Conservation (phyloP, 345 rosid genomes). For the Geranium brycei region DNA sequence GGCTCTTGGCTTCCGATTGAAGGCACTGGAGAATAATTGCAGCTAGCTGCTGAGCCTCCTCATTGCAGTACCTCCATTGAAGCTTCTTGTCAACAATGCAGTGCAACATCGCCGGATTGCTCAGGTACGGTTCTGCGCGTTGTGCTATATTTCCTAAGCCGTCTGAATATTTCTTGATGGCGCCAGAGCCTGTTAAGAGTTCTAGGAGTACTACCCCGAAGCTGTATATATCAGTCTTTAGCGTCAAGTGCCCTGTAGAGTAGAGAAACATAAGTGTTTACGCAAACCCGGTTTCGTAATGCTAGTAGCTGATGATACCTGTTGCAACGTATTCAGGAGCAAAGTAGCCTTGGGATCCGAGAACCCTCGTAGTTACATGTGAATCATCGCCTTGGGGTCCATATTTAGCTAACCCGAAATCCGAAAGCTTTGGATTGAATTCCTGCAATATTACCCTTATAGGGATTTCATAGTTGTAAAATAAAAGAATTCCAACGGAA, state of each 20-base stretch:
- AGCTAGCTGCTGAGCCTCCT: conserved; percentile 20
- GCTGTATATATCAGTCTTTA: conserved; percentile 23
- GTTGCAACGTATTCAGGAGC: conserved; percentile 40
- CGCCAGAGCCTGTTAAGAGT: conserved; percentile 16
- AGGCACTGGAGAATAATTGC: conserved; percentile 19
- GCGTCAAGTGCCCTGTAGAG: conserved; percentile 16
- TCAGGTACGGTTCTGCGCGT: conserved; percentile 19
- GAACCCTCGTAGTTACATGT: conserved; percentile 25
- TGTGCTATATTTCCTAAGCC: conserved; percentile 8
- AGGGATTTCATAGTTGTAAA: neutral
- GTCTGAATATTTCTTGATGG: conserved; percentile 10
- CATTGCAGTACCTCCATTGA: conserved; percentile 8
- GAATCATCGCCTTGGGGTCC: conserved; percentile 31
- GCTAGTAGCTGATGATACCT: conserved; percentile 14
- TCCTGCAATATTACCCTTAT: conserved; percentile 22
- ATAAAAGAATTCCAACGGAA: neutral
- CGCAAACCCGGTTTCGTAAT: neutral
- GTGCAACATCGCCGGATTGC: conserved; percentile 10
- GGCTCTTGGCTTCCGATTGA: conserved; percentile 7
- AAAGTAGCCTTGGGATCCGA: conserved; percentile 37
- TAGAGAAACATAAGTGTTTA: neutral
- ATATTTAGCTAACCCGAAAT: conserved; percentile 39
- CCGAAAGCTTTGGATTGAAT: conserved; percentile 32
- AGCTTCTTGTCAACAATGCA: conserved; percentile 23
- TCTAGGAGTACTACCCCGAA: conserved; percentile 30